Base-by-base conservation (phyloP, 2,329 filamentous ascomycete species). In the Daldinia sp. region DNA sequence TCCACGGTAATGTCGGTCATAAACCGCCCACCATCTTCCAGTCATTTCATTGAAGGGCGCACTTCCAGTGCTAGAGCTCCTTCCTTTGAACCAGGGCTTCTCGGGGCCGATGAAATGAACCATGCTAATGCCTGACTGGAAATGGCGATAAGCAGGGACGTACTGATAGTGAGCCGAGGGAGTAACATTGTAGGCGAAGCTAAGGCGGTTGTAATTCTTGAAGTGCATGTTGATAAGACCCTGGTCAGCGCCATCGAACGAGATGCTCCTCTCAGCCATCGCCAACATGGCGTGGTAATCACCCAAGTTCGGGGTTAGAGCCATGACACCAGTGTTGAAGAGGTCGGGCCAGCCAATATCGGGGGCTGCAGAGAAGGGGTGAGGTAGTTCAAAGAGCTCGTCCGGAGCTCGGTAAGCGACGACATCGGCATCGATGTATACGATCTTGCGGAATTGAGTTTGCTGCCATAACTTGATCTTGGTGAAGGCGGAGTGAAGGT, bases 251-350 rank as follows among this genome's bases (percentile, higher is more conserved):
- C 96, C 96, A 79, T 99, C 96, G 77, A 99, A 99, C 72, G 94
- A 98, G 78, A 95, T 92, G 28, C 94, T 94, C 62, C 90, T 86
- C 74, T 94, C 88, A 28, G 96, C 94, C 85, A 98, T 89, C 70
- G 92, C 93, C 71, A 90, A 85, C 77, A 99, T 86, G 46, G 93
- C 92, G 81, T 93, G 91, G 81, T 94, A 98, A 73, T 97, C 94
- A 64, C 91, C 92, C 87, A 94, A 85, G 80, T 95, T 92, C 37
- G 96, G 96, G 15, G 87, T 91, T 67, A 99, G 81, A 39, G 94
- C 93, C 93, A 99, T 97, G 74, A 99, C 89, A 76, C 96, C 96
- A n/a, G 92, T 94, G 82, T 99, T 99, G 89, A 98, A 98, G 68
- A 94, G 88, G 82, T 99, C 96, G 37, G 96, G 96, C 96, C 96